Evolutionary conservation across 495 filamentous ascomycete genomes (phyloP).

Genomic region (Cercophora sp.): DNA sequence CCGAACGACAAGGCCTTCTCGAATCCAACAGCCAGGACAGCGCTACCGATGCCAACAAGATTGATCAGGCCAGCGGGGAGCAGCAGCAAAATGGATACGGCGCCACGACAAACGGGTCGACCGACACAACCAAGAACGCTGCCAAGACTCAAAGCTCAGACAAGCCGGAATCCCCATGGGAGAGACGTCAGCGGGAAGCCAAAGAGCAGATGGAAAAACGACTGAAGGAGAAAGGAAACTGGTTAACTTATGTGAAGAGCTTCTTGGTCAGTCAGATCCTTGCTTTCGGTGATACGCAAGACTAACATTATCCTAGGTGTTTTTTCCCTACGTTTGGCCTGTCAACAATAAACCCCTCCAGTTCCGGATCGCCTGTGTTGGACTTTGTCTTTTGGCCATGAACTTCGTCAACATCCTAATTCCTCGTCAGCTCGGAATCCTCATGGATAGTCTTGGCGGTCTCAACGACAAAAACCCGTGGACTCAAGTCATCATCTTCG

Average conservation of each 20-base stretch:
- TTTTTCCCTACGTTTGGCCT: conserved; percentile 66
- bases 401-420: conserved; percentile 62
- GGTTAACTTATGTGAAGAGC: conserved; percentile 60
- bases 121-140: conserved; percentile 24
- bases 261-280: conserved; percentile 44
- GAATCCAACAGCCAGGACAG: conserved; percentile 23
- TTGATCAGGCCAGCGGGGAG: conserved; percentile 15
- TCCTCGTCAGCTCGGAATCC: conserved; percentile 62
- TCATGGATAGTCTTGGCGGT: conserved; percentile 52
- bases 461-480: conserved; percentile 44
- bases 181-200: conserved; percentile 46
- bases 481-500: conserved; percentile 52
- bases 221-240: conserved; percentile 58
- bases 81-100: conserved; percentile 43
- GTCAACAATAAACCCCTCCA: conserved; percentile 53
- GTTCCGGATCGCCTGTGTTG: conserved; percentile 52
- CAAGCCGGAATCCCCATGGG: conserved; percentile 43
- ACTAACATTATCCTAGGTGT: conserved; percentile 37
- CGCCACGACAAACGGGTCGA: conserved; percentile 32
- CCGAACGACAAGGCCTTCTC: conserved; percentile 50
- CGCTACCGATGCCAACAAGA: conserved; percentile 9
- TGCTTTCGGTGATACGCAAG: background rate
- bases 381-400: conserved; percentile 55
- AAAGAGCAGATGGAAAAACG: conserved; percentile 53
- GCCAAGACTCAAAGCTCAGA: conserved; percentile 31